Evolutionary conservation across 306 rosid species (phyloP), one percentile per base, ranked within the genome.

Genomic region (Cucumis melo): DNA sequence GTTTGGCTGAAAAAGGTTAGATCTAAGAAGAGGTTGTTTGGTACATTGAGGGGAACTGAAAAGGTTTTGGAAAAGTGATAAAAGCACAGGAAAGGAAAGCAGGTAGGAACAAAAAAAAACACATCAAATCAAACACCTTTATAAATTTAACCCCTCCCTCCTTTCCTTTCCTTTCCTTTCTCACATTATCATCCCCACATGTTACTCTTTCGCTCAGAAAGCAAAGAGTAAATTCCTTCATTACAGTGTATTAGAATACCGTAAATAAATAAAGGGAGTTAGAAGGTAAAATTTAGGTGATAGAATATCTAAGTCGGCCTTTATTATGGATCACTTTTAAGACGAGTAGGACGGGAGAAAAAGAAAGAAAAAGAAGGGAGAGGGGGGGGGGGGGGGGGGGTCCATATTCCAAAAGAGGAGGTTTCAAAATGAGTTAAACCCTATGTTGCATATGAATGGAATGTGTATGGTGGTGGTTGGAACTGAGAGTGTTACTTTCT

Each of bases 101-200:
- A 27, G 34, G 82, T 82, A 80, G 74, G 41, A 89, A 88, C 96
- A 88, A 88, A 88, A 88, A 88, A 88, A 53, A n/a, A 78, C 76
- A 76, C 19, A 87, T 87, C 92, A 85, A 84, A 90, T 92, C 96
- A 39, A 63, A 19, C 9, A 83, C 92, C 87, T 88, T 87, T 86
- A 70, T 50, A 56, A 48, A 61, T 79, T 77, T 86, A 38, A 67
- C 74, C 50, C 64, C 34, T 12, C 48, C 10, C 67, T 38, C 63
- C 56, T 41, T 48, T 53, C 63, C 29, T 14, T 14, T 38, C 63
- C 56, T 41, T 48, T 53, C 63, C 29, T 14, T 14, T 50, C 44
- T 24, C 39, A 46, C 29, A 6, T 15, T 59, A 12, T 14, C 39
- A 15, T 24, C 38, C 36, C 3, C 41, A 14, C 56, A 6, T 55